Evolutionary conservation across 805 yeast species (phyloP).

Genomic region (Metschnikowia shivogae): DNA sequence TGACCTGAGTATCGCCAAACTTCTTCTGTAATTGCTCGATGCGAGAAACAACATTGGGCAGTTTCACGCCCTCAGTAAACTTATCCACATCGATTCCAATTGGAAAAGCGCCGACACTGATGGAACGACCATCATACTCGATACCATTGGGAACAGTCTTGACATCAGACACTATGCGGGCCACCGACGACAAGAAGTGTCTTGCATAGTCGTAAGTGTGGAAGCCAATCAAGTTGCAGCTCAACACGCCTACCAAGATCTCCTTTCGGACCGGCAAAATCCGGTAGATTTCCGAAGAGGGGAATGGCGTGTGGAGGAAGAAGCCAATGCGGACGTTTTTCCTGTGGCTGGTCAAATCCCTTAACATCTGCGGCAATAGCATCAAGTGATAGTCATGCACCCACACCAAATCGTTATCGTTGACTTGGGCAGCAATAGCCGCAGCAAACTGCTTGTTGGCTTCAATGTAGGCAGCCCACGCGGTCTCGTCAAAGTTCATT

Average conservation of each 20-base stretch:
- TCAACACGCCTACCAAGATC: slow-evolving; percentile 83
- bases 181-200: slow-evolving; percentile 87
- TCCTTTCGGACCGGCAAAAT: slow-evolving; percentile 94
- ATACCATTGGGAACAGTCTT: slow-evolving; percentile 90
- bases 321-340: slow-evolving; percentile 78
- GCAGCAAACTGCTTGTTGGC: slow-evolving; percentile 83
- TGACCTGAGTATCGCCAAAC: slow-evolving; percentile 77
- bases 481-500: slow-evolving; percentile 94
- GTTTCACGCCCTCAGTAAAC: slow-evolving; percentile 73
- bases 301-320: slow-evolving; percentile 97
- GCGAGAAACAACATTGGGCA: slow-evolving; percentile 59
- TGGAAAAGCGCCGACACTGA: slow-evolving; percentile 95
- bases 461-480: slow-evolving; percentile 96
- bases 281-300: slow-evolving; percentile 92
- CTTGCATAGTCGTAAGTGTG: slow-evolving; percentile 99
- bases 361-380: slow-evolving; percentile 86
- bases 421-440: slow-evolving; percentile 61
- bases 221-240: slow-evolving; percentile 94
- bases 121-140: slow-evolving; percentile 67
- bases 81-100: slow-evolving; percentile 96
- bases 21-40: slow-evolving; percentile 54
- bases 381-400: slow-evolving; percentile 96
- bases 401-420: slow-evolving; percentile 90
- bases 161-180: slow-evolving; percentile 68
- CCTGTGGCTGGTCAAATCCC: slow-evolving; percentile 49